Base-by-base conservation (phyloP, 495 filamentous ascomycete genomes). In the Staphylotrichum tortipilum region DNA sequence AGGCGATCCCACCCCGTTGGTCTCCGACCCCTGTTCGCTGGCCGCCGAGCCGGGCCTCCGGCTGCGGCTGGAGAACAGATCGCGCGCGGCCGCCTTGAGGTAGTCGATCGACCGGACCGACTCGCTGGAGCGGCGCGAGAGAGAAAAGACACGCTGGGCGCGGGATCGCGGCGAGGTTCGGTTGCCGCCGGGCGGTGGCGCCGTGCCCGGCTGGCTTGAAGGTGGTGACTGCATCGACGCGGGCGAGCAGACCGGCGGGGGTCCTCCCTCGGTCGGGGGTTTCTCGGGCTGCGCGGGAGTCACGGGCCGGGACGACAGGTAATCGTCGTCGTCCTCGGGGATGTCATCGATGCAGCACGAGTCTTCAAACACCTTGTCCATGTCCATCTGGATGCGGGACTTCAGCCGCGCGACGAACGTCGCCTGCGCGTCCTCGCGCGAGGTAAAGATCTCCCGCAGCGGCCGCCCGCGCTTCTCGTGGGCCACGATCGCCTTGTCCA, bases 401-500 rank as follows among this genome's bases (percentile, higher is more conserved):
- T 61, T 65, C 3, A 75, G 47, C 21, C 63, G 59, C 9, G 58
- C 52, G 5, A 68, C 40, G 19, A 74, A 54, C 7, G 29, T 28
- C 3, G 43, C 15, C 29, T 58, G 23, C 31, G 58, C 60, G 7
- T 64, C 56, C 17, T 60, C 50, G 4, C 30, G 50, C 22, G 55
- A 61, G 5, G 36, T 9, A 29, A 59, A 61, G 7, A 11, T 26
- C 48, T 66, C 58, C 38, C 19, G 45, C n/a, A n/a, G n/a, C 2
- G 47, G 36, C 15, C 26, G 47, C 8, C 55, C 61, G 12, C 37
- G 54, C 36, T 58, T 59, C 21, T 68, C 64, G 21, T 65, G 64
- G 11, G 71, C 61, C 3, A 74, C 64, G 7, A 75, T 65, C 6
- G 69, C 70, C 51, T 73, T 74, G 47, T 73, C 66, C 30, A 75